A percentile compares a stretch with the other conserved stretches of the same genome.
phyloP scores from a whole-genome alignment of 176 grass and related monocot genomes.

The Olyra latifolia region DNA sequence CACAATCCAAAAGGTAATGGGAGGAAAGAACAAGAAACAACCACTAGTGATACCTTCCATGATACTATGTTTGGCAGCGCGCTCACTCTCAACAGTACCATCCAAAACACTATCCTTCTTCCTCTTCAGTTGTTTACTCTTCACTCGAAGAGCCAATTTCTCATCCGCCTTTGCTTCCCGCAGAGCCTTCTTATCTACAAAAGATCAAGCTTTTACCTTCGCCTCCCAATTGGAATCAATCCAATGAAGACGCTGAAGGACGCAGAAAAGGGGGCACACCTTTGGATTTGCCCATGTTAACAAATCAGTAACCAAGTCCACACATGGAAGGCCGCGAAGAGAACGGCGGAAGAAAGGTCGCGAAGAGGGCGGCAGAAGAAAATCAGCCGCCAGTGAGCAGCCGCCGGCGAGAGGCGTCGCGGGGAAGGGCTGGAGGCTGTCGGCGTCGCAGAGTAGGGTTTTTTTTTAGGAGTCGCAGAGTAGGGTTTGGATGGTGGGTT shows the following conservation, averaged over 20 bases:
- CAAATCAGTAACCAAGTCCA: conserved; percentile 7
- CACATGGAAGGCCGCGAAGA: not conserved
- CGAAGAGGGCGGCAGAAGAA: too few species aligned
- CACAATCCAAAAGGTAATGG: not conserved
- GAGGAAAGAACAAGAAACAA: not conserved
- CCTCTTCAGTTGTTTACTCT: conserved; percentile 60
- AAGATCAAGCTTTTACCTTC: not conserved
- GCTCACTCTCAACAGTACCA: conserved; percentile 13
- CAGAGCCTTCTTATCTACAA: conserved; percentile 53
- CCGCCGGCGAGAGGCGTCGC: not conserved
- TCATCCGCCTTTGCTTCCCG: conserved; percentile 40
- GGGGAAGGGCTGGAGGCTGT: not conserved
- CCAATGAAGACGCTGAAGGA: not conserved
- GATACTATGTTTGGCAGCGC: not conserved
- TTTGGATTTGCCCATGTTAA: conserved; percentile 51
- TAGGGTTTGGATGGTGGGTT: too few species aligned
- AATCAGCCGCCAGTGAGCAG: not conserved
- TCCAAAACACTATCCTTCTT: conserved; percentile 54
- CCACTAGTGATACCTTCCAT: conserved; percentile 14
- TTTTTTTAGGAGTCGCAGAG: too few species aligned
- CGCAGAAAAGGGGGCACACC: conserved; percentile 19
- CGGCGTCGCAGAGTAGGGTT: conserved; percentile 5
- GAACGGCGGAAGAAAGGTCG: not conserved
- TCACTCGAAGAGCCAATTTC: conserved; percentile 56
- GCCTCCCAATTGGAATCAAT: not conserved